Evolutionary conservation across 2,329 filamentous ascomycete species (phyloP).

Genomic region (Fusarium sp.): DNA sequence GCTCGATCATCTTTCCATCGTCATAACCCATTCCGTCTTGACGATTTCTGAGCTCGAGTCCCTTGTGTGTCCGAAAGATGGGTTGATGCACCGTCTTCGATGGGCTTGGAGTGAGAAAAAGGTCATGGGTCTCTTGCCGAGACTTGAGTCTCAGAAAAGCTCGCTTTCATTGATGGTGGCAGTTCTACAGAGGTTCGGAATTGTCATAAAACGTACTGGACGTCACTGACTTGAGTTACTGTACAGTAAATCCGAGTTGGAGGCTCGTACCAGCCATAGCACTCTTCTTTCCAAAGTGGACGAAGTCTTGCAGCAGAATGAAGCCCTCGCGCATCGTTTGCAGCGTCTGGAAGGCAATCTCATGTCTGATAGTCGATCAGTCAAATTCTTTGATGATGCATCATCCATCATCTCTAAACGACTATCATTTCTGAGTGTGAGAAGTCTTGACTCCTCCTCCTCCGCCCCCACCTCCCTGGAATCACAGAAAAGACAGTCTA

Average conservation of each 20-base stretch:
- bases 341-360: background rate
- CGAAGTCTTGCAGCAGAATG: background rate
- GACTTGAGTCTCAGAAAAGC: slow-evolving; percentile 5
- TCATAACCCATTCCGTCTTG: slow-evolving; percentile 4
- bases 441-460: background rate
- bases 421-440: background rate
- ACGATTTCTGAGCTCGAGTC: slow-evolving; percentile 9
- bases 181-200: slow-evolving; percentile 1
- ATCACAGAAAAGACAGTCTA: background rate
- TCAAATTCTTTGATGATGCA: slow-evolving; percentile 8
- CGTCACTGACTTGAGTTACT: background rate
- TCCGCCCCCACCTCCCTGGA: background rate
- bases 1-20: slow-evolving; percentile 1
- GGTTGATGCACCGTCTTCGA: background rate
- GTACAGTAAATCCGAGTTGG: background rate
- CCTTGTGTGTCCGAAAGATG: slow-evolving; percentile 1
- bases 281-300: slow-evolving; percentile 3
- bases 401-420: background rate
- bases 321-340: background rate
- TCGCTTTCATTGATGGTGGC: slow-evolving; percentile 5
- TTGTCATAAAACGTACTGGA: too few species aligned
- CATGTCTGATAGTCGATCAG: background rate
- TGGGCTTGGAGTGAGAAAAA: slow-evolving; percentile 7
- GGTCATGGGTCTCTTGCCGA: background rate
- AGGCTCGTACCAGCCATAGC: background rate